phyloP scores from a whole-genome alignment of 1,139 yeast genomes.

The Debaryomyces robertsiae region DNA sequence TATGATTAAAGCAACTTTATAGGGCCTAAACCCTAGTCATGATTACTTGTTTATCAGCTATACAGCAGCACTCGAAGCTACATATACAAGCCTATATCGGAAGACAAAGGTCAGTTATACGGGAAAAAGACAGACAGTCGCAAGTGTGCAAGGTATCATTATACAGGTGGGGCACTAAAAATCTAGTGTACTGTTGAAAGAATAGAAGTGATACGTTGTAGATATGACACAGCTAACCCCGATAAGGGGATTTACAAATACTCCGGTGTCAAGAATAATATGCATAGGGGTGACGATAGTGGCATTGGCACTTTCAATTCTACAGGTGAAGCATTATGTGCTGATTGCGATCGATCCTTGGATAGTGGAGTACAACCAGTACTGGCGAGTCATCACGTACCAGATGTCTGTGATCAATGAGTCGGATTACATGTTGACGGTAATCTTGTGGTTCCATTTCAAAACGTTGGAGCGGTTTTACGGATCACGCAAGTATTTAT shows the following conservation, averaged over 20 bases:
- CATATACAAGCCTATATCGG: no score
- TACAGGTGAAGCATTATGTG: conserved; percentile 58
- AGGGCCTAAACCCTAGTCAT: not conserved
- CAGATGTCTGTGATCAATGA: conserved; percentile 65
- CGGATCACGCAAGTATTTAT: conserved; percentile 61
- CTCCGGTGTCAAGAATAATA: conserved; percentile 57
- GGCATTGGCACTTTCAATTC: conserved; percentile 57
- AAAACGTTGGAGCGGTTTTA: conserved; percentile 66
- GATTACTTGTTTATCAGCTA: not conserved
- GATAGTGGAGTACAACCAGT: conserved; percentile 60
- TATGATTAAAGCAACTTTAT: not conserved
- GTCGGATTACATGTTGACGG: conserved; percentile 59
- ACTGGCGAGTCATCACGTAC: conserved; percentile 62
- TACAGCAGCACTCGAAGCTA: no score
- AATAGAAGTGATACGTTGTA: no score
- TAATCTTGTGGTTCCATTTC: conserved; percentile 57
- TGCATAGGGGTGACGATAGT: conserved; percentile 43
- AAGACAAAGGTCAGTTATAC: no score
- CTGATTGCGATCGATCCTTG: conserved; percentile 60
- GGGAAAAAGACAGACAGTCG: no score
- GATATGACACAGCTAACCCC: conserved; percentile 36
- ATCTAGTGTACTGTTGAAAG: no score
- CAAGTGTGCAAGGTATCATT: no score
- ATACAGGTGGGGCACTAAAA: no score
- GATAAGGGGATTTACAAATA: conserved; percentile 59